Evolutionary conservation across 1,284 basidiomycete genomes (phyloP).

Genomic region (Trichosporon coremiiforme): DNA sequence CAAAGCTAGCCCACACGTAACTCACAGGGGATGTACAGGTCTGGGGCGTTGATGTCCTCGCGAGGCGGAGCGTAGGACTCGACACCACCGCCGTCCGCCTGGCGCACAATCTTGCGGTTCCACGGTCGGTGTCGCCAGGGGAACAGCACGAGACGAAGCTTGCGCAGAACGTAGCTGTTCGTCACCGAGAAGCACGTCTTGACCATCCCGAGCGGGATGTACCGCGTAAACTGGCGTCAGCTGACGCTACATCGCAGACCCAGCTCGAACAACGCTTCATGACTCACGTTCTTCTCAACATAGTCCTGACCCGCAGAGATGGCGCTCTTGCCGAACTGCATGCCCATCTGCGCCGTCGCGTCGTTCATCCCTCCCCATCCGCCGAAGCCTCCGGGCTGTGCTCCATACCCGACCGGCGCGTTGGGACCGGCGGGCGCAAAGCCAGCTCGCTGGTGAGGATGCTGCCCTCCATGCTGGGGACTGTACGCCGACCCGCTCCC

Average conservation of each 20-base stretch:
- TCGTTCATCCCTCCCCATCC: slow-evolving; percentile 68
- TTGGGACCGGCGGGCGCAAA: slow-evolving; percentile 23
- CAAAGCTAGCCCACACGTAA: slow-evolving; percentile 26
- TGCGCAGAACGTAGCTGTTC: slow-evolving; percentile 91
- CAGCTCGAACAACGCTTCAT: too few species aligned
- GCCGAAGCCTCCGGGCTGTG: slow-evolving; percentile 32
- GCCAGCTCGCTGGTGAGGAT: slow-evolving; percentile 14
- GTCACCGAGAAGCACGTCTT: slow-evolving; percentile 97
- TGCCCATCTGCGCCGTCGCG: slow-evolving; percentile 91
- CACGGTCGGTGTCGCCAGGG: slow-evolving; percentile 91
- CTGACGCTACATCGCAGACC: not conserved
- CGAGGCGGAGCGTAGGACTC: slow-evolving; percentile 82
- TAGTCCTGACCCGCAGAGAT: slow-evolving; percentile 94
- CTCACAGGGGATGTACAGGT: slow-evolving; percentile 92
- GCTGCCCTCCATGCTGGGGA: slow-evolving; percentile 20
- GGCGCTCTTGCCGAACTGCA: slow-evolving; percentile 91
- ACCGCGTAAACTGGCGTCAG: slow-evolving; percentile 68
- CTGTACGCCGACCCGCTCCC: slow-evolving; percentile 19
- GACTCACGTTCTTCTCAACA: slow-evolving; percentile 84
- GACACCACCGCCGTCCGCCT: slow-evolving; percentile 59
- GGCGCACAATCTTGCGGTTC: slow-evolving; percentile 66
- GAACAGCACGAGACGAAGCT: slow-evolving; percentile 84
- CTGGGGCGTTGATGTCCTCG: slow-evolving; percentile 94
- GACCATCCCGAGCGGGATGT: slow-evolving; percentile 71
- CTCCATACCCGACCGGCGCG: slow-evolving; percentile 29